Evolutionary conservation across 78 protist genomes (phyloP).

Genomic region (Salpingoeca rosetta): DNA sequence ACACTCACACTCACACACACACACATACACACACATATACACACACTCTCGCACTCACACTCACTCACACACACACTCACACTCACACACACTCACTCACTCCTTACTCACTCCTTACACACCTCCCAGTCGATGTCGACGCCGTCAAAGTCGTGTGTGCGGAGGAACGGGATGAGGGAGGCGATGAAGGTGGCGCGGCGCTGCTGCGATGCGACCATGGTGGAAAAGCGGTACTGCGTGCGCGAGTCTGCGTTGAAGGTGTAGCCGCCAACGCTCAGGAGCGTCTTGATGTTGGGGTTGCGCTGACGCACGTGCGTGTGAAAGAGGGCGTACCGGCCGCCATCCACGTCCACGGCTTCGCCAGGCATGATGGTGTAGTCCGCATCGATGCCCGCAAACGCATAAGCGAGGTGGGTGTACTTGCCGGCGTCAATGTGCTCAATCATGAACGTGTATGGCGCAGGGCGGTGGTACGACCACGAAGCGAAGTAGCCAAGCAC

Average conservation of each 20-base stretch:
- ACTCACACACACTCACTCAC: too few relatives aligned
- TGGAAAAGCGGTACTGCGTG: not conserved
- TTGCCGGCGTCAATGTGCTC: constrained; percentile 7
- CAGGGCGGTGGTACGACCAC: not conserved
- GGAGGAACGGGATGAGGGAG: not conserved
- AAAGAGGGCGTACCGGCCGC: not conserved
- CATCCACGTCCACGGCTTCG: not conserved
- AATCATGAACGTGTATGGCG: not conserved
- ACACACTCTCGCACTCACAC: too few relatives aligned
- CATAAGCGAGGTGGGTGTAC: constrained; percentile 3
- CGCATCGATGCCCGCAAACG: not conserved
- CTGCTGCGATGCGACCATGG: not conserved
- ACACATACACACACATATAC: too few relatives aligned
- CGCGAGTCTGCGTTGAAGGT: not conserved
- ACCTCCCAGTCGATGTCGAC: constrained; percentile 7
- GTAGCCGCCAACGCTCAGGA: not conserved
- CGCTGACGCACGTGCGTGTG: not conserved
- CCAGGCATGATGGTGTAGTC: not conserved
- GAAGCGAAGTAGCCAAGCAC: not conserved
- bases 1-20: too few relatives aligned
- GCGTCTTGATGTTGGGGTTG: not conserved
- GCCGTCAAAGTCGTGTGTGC: constrained; percentile 2
- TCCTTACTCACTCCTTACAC: too few relatives aligned
- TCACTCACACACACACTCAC: too few relatives aligned
- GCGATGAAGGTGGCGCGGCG: not conserved